Conservation (phyloP, 1,284 basidiomycete species). For the Ceratobasidium sp. region DNA sequence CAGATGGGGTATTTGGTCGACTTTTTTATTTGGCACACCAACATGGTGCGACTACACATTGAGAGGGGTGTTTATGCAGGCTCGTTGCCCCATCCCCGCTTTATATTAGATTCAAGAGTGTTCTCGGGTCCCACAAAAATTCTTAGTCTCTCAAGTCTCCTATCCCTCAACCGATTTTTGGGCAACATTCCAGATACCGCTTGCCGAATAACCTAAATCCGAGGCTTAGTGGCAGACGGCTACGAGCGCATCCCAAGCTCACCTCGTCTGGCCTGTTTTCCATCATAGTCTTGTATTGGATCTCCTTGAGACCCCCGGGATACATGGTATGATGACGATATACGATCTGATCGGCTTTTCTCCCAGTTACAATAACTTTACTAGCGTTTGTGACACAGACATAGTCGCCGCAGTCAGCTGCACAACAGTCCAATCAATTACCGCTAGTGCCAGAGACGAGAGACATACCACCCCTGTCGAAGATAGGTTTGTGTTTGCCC, state of each 20-base stretch:
- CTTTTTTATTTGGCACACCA: too few relatives aligned
- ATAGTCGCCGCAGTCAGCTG: slow-evolving; percentile 97
- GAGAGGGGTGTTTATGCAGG: neutral
- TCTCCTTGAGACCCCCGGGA: slow-evolving; percentile 93
- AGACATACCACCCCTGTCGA: slow-evolving; percentile 82
- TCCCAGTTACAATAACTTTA: slow-evolving; percentile 86
- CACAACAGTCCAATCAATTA: neutral
- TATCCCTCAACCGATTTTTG: slow-evolving; percentile 91
- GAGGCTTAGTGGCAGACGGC: slow-evolving; percentile 13
- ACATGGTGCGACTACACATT: too few relatives aligned
- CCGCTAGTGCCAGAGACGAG: neutral
- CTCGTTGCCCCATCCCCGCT: slow-evolving; percentile 41
- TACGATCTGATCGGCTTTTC: slow-evolving; percentile 86
- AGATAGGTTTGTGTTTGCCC: slow-evolving; percentile 99
- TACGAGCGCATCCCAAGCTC: slow-evolving; percentile 48
- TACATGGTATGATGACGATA: slow-evolving; percentile 93
- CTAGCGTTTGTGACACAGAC: slow-evolving; percentile 93
- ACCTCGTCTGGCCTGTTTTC: slow-evolving; percentile 91
- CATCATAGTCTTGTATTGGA: slow-evolving; percentile 83
- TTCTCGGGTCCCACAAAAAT: slow-evolving; percentile 74
- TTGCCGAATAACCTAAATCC: slow-evolving; percentile 85
- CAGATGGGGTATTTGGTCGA: too few relatives aligned
- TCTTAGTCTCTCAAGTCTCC: slow-evolving; percentile 81
- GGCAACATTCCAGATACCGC: slow-evolving; percentile 97
- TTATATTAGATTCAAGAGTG: slow-evolving; percentile 49